Conservation (phyloP, 2,329 filamentous ascomycete genomes). For the Domatiomyces globalis region DNA sequence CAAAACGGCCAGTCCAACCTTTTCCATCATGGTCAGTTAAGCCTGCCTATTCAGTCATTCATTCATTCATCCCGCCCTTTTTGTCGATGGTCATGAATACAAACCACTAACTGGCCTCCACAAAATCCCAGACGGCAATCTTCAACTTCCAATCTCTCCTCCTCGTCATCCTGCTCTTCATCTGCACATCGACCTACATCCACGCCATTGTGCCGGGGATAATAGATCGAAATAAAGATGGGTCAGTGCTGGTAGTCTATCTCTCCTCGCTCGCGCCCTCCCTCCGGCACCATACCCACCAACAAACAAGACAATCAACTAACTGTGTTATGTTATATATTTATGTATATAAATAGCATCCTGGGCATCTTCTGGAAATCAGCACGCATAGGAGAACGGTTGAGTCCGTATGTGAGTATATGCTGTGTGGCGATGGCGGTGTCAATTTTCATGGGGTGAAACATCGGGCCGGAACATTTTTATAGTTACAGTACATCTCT, state of each 20-base stretch:
- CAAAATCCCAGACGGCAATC: constrained; percentile 58
- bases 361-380: constrained; percentile 93
- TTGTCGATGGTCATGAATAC: too few relatives aligned
- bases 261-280: constrained; percentile 1
- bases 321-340: constrained; percentile 1
- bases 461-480: too few relatives aligned
- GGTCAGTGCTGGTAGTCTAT: constrained; percentile 43
- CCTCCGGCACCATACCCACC: constrained; percentile 2
- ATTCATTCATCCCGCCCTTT: too few relatives aligned
- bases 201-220: constrained; percentile 80
- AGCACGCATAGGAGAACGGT: constrained; percentile 75
- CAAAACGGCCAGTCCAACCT: too few relatives aligned
- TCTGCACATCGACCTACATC: constrained; percentile 89
- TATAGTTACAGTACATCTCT: neutral
- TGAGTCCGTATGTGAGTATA: constrained; percentile 91
- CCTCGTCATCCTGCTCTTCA: constrained; percentile 82
- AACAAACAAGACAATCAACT: neutral
- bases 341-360: constrained; percentile 35
- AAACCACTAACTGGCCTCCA: too few relatives aligned
- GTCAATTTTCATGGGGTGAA: constrained; percentile 21
- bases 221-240: constrained; percentile 85
- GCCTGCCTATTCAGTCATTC: too few relatives aligned
- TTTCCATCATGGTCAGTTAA: too few relatives aligned
- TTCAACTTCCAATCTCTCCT: constrained; percentile 98
- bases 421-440: constrained; percentile 93